Evolutionary conservation across 2,329 filamentous ascomycete species (phyloP).

Genomic region (Fusarium phyllophilum): DNA sequence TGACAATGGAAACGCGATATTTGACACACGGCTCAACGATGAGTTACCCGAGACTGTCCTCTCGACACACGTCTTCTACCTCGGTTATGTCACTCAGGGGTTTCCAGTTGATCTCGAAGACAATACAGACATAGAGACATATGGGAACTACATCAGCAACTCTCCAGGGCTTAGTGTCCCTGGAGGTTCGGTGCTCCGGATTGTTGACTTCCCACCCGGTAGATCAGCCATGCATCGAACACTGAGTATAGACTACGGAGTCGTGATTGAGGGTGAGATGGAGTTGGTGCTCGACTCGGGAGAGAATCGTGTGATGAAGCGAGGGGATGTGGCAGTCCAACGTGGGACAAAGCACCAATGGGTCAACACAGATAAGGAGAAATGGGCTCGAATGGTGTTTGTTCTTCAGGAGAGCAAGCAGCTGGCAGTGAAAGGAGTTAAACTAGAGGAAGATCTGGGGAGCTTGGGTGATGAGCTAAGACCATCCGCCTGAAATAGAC

Average conservation of each 20-base stretch:
- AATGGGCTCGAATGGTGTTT: conserved; percentile 59
- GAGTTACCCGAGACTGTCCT: conserved; percentile 15
- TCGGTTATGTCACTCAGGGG: conserved; percentile 32
- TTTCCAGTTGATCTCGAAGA: conserved; percentile 16
- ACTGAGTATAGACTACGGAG: conserved; percentile 64
- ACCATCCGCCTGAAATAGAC: neutral
- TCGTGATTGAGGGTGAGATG: conserved; percentile 64
- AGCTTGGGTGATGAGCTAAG: conserved; percentile 18
- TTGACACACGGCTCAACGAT: conserved; percentile 27
- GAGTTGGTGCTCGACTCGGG: conserved; percentile 62
- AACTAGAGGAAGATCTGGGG: conserved; percentile 30
- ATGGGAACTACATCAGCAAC: conserved; percentile 17
- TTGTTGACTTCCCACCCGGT: conserved; percentile 59
- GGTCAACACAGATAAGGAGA: conserved; percentile 56
- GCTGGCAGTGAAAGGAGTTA: conserved; percentile 14
- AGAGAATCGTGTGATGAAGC: conserved; percentile 52
- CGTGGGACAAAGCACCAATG: conserved; percentile 66
- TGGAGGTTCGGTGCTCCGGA: conserved; percentile 56
- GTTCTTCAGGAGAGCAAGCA: conserved; percentile 45
- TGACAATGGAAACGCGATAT: conserved; percentile 31
- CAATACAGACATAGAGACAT: conserved; percentile 26
- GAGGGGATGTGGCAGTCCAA: conserved; percentile 66
- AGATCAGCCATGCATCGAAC: conserved; percentile 56
- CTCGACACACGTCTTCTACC: conserved; percentile 29
- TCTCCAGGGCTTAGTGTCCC: conserved; percentile 41